These are phyloP conservation scores for Leucoagaricus sp. DNA, from an alignment of 1,284 basidiomycete genomes.

Conservation along the genomic window DNA sequence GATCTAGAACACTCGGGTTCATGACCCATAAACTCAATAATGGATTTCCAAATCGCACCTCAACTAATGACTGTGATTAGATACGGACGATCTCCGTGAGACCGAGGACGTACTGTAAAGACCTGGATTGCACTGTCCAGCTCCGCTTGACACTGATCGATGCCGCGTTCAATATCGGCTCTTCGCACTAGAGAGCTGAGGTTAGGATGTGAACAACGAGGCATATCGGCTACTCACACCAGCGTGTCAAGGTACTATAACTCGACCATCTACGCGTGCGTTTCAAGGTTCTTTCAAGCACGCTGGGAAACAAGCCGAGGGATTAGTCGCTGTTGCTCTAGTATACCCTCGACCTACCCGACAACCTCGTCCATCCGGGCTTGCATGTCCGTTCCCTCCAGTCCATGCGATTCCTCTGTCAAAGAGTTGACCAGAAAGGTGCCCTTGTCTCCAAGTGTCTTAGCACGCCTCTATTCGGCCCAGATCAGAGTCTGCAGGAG, in stretches of 20 bases:
- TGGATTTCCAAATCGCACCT: constrained; percentile 24
- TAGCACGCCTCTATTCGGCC: constrained; percentile 39
- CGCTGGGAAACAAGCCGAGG: constrained; percentile 28
- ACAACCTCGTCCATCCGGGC: constrained; percentile 43
- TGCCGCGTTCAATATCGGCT: constrained; percentile 43
- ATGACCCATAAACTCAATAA: too few relatives aligned
- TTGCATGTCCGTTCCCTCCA: constrained; percentile 42
- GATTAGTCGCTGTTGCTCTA: background rate
- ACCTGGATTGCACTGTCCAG: constrained; percentile 40
- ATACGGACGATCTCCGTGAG: constrained; percentile 8
- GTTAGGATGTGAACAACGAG: background rate
- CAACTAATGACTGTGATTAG: constrained; percentile 31
- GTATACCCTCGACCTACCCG: constrained; percentile 33
- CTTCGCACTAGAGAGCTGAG: constrained; percentile 39
- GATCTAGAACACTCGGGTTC: too few relatives aligned
- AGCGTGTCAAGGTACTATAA: constrained; percentile 24
- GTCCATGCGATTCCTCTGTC: constrained; percentile 35
- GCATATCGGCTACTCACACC: constrained; percentile 2
- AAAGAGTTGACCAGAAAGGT: constrained; percentile 37
- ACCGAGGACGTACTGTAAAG: constrained; percentile 37
- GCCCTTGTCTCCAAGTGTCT: constrained; percentile 42
- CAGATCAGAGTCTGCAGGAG: background rate
- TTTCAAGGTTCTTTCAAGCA: constrained; percentile 37
- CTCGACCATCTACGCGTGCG: constrained; percentile 38
- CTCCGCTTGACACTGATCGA: constrained; percentile 43